Evolutionary conservation across 495 filamentous ascomycete species (phyloP), one percentile per base, ranked within the genome.

Genomic region (Arthonia radiata): DNA sequence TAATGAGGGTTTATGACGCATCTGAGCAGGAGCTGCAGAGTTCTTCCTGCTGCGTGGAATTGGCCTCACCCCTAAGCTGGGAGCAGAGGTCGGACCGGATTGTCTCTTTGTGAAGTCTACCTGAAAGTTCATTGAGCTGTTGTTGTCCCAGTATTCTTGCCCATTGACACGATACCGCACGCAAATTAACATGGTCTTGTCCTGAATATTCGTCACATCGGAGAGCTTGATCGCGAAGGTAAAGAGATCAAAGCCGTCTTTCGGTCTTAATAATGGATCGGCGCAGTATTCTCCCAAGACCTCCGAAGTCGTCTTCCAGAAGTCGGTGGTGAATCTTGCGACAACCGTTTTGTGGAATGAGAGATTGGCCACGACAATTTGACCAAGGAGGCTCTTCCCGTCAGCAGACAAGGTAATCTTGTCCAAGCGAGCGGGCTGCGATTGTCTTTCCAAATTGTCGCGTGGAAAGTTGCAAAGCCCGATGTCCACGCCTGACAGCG

Each of bases 251-350:
- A 66, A 73, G 17, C 71, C 68, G 38, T 72, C 62, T 9, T 67
- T 52, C 5, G 42, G 46, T 30, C 62, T 62, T 21, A 63, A 70
- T 7, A 66, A 61, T 17, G 81, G 59, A 49, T 89, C 76, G 30
- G 72, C 61, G 44, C 69, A 73, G 49, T 64, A 97, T 39, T 92
- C 81, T 5, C 80, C 89, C 22, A 61, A 57, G 3, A 97, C 73
- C 43, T 97, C 86, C 1, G 86, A 97, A 2, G 81, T 82, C 0
- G 86, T 97, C 53, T 83, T 89, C 86, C 86, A 97, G 43, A 82
- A 81, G 47, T 97, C 86, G 30, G 94, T 63, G 1, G 89, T 94
- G 43, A 97, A 97, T 15, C 86, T 66, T 44, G 78, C 80, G 13
- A 72, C 64, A 21, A 97, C 82, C 6, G 53, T 43, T 44, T 97